Evolutionary conservation across 805 yeast genomes (phyloP).

Genomic region (Saturnispora saitoi): DNA sequence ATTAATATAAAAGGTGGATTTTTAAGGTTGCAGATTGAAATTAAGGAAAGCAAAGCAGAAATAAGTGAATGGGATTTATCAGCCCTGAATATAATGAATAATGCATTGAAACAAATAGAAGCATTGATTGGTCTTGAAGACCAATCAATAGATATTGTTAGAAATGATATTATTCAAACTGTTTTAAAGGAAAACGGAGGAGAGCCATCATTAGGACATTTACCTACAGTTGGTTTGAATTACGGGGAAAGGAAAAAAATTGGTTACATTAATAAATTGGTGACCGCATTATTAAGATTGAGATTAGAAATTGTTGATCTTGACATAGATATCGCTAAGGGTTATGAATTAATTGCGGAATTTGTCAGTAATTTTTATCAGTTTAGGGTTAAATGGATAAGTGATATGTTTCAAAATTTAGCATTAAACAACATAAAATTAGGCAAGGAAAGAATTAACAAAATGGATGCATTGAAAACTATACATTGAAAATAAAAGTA

Average conservation of each 20-base stretch:
- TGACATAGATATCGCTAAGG: constrained; percentile 38
- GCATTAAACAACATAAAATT: constrained; percentile 18
- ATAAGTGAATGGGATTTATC: background rate
- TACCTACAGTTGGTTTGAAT: constrained; percentile 9
- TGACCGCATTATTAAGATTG: constrained; percentile 33
- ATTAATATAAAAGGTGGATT: constrained; percentile 1
- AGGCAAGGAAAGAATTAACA: background rate
- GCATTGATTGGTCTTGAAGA: constrained; percentile 4
- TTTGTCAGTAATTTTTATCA: constrained; percentile 52
- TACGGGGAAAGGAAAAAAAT: constrained; percentile 46
- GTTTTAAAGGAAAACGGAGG: constrained; percentile 5
- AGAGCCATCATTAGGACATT: background rate
- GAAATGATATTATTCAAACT: constrained; percentile 2
- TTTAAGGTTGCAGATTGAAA: background rate
- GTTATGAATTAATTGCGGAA: constrained; percentile 57
- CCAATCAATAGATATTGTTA: background rate
- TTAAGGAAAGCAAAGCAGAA: background rate
- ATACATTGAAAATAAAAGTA: background rate
- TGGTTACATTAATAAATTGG: constrained; percentile 36
- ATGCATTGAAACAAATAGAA: constrained; percentile 10
- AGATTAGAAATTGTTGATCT: constrained; percentile 35
- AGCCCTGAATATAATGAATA: background rate
- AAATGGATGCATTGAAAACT: background rate
- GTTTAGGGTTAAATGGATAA: constrained; percentile 37
- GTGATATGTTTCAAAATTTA: constrained; percentile 30